These are phyloP conservation scores for Agrocybe praecox DNA, from an alignment of 768 basidiomycete genomes.

Conservation along the genomic window DNA sequence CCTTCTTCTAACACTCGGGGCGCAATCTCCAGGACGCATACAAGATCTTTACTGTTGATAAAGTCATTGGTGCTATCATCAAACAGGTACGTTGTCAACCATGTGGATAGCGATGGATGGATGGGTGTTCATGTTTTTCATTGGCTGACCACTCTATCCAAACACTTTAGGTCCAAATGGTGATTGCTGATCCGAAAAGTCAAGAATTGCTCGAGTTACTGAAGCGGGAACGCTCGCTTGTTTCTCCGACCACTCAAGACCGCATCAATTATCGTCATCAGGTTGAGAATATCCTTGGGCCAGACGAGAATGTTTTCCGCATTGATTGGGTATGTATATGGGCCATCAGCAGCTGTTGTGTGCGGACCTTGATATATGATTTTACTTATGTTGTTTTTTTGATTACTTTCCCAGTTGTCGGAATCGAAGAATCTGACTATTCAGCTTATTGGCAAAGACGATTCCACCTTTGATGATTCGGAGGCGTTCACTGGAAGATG, in stretches of 20 bases:
- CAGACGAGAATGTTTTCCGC: conserved; percentile 79
- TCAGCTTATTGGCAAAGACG: conserved; percentile 81
- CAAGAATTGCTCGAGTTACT: conserved; percentile 73
- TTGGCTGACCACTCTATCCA: not conserved
- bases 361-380: not conserved
- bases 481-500: conserved; percentile 78
- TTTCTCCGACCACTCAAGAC: conserved; percentile 68
- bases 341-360: conserved; percentile 14
- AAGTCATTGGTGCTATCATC: conserved; percentile 83
- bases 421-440: conserved; percentile 68
- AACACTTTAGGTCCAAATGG: conserved; percentile 56
- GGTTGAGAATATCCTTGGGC: conserved; percentile 70
- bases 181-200: conserved; percentile 68
- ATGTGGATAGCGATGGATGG: no score
- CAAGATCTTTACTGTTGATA: conserved; percentile 92
- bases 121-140: not conserved
- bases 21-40: conserved; percentile 61
- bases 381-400: not conserved
- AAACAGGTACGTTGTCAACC: conserved; percentile 64
- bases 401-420: conserved; percentile 47
- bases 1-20: not conserved
- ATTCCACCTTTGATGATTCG: conserved; percentile 72
- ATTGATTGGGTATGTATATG: conserved; percentile 89
- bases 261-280: conserved; percentile 66
- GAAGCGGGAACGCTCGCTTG: conserved; percentile 65